Base-by-base conservation (phyloP, 768 basidiomycete species). In the Guyanaporus albipodus region DNA sequence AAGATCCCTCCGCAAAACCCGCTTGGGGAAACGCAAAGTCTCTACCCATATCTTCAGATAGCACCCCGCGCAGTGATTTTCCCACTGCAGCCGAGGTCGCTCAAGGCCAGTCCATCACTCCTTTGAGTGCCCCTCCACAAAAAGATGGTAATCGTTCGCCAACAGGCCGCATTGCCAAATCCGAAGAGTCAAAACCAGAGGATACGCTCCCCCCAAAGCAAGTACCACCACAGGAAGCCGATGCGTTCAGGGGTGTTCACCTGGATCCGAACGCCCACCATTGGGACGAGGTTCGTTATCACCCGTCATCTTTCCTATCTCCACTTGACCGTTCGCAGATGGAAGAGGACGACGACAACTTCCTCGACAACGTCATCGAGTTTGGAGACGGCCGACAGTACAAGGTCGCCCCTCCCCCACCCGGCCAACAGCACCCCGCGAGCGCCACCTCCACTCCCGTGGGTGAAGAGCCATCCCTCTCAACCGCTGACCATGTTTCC, bases 81-180 rank as follows among this genome's bases (percentile, higher is more conserved):
- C 96, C 96, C 7, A 99, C 96, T 6, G 93, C 95, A 37, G 91
- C 91, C 29, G 96, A 99, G 71, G 91, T 92, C 35, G 90, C 90
- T 7, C 84, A 85, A 71, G 85, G 90, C 85, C 55, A 57, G 79
- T 72, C 18, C 28, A 42, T 44, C 44, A 36, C 38, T 29, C 17
- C 21, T 18, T 43, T 37, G 9, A 19, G 12, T 3, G 19, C 23
- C 18, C 33, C 8, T 46, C 41, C 7, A 42, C 46, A n/a, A 24
- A 33, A 32, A 26, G 10, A 39, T 42, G 37, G 28, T 57, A 53
- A 57, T 46, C 40, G 42, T 56, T 40, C 59, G 42, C 23, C 42
- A 21, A 34, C 46, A 65, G 62, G 51, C 26, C 58, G 58, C 21
- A 22, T 44, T 37, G 46, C 47, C 8, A 57, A 62, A 42, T 10